These are phyloP conservation scores for Paxillus rubicundulus DNA, from an alignment of 768 basidiomycete species.

Conservation along the genomic window DNA sequence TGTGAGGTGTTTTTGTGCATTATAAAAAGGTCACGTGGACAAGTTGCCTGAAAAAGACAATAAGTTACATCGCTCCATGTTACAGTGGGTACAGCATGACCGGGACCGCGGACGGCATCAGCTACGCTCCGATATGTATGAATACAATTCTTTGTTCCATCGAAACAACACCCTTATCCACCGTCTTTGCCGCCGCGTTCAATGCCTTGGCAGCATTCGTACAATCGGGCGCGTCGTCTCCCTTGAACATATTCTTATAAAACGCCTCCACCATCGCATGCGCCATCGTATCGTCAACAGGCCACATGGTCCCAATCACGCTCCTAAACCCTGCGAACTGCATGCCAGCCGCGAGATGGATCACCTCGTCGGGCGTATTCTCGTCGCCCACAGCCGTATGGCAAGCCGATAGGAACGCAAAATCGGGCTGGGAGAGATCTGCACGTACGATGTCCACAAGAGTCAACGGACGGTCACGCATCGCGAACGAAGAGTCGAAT, in stretches of 20 bases:
- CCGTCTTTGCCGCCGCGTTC: conserved; percentile 20
- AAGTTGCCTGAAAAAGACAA: no score
- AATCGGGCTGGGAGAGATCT: conserved; percentile 14
- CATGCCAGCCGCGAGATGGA: conserved; percentile 36
- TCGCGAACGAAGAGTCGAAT: conserved; percentile 24
- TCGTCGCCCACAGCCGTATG: conserved; percentile 27
- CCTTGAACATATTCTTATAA: conserved; percentile 18
- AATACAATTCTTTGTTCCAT: conserved; percentile 29
- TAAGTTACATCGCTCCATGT: no score
- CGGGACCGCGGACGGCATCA: neutral
- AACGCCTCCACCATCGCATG: conserved; percentile 20
- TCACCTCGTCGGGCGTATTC: conserved; percentile 29
- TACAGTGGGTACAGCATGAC: no score
- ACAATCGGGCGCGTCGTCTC: conserved; percentile 1
- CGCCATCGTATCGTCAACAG: conserved; percentile 26
- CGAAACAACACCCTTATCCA: conserved; percentile 16
- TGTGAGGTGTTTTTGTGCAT: no score
- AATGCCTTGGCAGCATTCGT: conserved; percentile 19
- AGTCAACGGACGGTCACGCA: conserved; percentile 20
- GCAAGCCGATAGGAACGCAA: conserved; percentile 37
- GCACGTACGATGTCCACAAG: conserved; percentile 24
- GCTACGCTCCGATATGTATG: conserved; percentile 22
- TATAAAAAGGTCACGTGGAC: no score
- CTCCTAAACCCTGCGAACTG: conserved; percentile 35
- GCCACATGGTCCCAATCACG: conserved; percentile 37